Conservation (phyloP, 2,329 filamentous ascomycete species). For the Aspergillus cejpii region DNA sequence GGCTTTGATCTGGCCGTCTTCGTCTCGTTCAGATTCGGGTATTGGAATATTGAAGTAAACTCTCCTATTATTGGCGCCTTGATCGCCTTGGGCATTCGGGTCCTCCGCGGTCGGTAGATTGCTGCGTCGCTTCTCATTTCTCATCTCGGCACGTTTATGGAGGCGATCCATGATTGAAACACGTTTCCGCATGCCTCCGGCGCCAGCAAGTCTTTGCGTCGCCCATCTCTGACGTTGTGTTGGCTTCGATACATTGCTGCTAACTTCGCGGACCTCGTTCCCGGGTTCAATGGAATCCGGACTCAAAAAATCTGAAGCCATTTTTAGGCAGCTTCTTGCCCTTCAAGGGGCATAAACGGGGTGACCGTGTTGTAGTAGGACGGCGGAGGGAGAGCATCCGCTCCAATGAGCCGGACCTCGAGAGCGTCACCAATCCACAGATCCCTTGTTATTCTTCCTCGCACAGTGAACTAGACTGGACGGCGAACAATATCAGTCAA, state of each 20-base stretch:
- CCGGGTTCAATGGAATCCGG: conserved; percentile 25
- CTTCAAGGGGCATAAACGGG: conserved; percentile 25
- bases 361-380: conserved; percentile 10
- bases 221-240: conserved; percentile 89
- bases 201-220: conserved; percentile 75
- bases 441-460: conserved; percentile 5
- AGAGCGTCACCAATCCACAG: conserved; percentile 20
- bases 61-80: conserved; percentile 30
- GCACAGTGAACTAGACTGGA: not conserved
- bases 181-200: conserved; percentile 71
- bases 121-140: conserved; percentile 60
- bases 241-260: conserved; percentile 51
- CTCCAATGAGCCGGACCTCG: conserved; percentile 21
- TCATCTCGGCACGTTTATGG: conserved; percentile 55
- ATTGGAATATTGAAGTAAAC: conserved; percentile 78
- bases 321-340: conserved; percentile 27
- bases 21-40: conserved; percentile 66
- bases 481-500: conserved; percentile 3
- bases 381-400: conserved; percentile 23
- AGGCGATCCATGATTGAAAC: conserved; percentile 72
- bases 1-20: conserved; percentile 65
- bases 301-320: conserved; percentile 37
- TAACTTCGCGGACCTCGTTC: conserved; percentile 24
- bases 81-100: conserved; percentile 33
- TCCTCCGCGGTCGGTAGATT: conserved; percentile 32